These are phyloP conservation scores for Fusarium verrucosum DNA, from an alignment of 2,329 filamentous ascomycete genomes.

Conservation along the genomic window DNA sequence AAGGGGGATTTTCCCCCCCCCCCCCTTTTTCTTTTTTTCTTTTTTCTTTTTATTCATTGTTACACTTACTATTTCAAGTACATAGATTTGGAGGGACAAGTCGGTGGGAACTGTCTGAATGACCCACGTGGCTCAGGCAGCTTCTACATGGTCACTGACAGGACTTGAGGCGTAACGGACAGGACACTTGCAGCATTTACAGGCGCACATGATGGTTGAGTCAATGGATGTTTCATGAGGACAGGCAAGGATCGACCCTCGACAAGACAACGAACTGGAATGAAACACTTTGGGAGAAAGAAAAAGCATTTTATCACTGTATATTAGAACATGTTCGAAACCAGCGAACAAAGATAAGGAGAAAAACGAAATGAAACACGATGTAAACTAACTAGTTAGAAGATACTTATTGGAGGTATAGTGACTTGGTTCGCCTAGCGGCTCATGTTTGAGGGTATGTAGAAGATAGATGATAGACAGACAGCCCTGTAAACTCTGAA, in stretches of 20 bases:
- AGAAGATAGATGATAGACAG: background rate
- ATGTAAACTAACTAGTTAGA: background rate
- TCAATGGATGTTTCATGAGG: constrained; percentile 24
- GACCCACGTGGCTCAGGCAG: background rate
- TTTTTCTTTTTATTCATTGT: background rate
- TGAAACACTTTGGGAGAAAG: constrained; percentile 18
- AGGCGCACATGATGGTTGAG: constrained; percentile 20
- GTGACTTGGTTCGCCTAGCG: no score
- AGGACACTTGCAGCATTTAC: constrained; percentile 35
- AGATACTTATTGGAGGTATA: no score
- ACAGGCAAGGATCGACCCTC: constrained; percentile 31
- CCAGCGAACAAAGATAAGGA: background rate
- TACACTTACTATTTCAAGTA: background rate
- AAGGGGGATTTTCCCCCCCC: no score
- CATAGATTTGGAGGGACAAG: background rate
- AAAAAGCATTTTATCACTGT: constrained; percentile 26
- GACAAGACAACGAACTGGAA: constrained; percentile 17
- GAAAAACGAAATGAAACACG: constrained; percentile 6
- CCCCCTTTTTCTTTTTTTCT: no score
- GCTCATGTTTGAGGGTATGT: background rate
- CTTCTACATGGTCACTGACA: constrained; percentile 1
- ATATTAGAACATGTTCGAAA: constrained; percentile 19
- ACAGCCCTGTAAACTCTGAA: constrained; percentile 15
- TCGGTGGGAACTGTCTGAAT: constrained; percentile 4
- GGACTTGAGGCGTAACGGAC: constrained; percentile 15